Conservation (phyloP, 441 rosid genomes). For the Biscutella laevigata region DNA sequence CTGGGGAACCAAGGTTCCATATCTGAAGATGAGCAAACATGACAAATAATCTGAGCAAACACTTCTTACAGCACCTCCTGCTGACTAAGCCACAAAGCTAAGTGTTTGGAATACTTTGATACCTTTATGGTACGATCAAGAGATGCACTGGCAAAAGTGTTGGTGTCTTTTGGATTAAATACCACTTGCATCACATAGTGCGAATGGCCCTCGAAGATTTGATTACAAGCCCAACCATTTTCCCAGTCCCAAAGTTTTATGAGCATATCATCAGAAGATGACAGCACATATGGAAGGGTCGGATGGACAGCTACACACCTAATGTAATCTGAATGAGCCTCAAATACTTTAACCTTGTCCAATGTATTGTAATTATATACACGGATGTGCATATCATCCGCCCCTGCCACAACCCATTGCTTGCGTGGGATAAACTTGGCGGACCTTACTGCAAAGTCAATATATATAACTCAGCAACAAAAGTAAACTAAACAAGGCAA, state of each 20-base stretch:
- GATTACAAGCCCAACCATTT: conserved; percentile 78
- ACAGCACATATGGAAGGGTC: conserved; percentile 64
- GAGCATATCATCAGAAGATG: conserved; percentile 81
- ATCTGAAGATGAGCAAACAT: conserved; percentile 38
- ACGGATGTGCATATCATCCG: conserved; percentile 64
- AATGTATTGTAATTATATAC: conserved; percentile 66
- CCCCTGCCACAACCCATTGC: conserved; percentile 75
- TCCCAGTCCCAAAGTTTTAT: conserved; percentile 98
- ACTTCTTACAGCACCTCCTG: neutral
- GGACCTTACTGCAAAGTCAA: conserved; percentile 49
- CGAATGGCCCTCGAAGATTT: conserved; percentile 73
- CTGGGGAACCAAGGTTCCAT: conserved; percentile 94
- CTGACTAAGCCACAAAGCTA: conserved; percentile 9
- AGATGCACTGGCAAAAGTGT: conserved; percentile 79
- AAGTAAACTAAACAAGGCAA: neutral
- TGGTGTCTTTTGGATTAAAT: conserved; percentile 62
- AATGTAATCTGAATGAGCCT: conserved; percentile 82
- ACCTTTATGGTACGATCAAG: conserved; percentile 86
- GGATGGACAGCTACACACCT: conserved; percentile 73
- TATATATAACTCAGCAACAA: conserved; percentile 17
- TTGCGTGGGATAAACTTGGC: conserved; percentile 65
- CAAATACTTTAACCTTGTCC: conserved; percentile 74
- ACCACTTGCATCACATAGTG: conserved; percentile 87
- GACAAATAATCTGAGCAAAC: conserved; percentile 3
- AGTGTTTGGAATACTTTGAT: conserved; percentile 8